Evolutionary conservation across 495 filamentous ascomycete genomes (phyloP).

Genomic region (Talaromyces wortmannii): DNA sequence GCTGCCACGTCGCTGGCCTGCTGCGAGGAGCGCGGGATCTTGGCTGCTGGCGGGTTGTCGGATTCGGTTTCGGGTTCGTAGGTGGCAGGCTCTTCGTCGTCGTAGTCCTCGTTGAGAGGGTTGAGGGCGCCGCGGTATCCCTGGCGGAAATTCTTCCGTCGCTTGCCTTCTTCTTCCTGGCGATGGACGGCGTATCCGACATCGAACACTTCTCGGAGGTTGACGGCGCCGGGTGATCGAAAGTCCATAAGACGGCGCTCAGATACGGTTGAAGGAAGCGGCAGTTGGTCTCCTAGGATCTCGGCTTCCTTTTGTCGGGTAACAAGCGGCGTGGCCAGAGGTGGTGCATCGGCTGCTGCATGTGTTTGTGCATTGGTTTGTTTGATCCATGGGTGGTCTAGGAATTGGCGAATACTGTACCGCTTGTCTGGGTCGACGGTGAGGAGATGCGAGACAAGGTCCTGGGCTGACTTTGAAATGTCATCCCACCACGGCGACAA

Average conservation of each 20-base stretch:
- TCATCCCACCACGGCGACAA: constrained; percentile 99
- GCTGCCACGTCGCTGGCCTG: constrained; percentile 56
- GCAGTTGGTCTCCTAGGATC: constrained; percentile 27
- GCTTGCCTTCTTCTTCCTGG: constrained; percentile 92
- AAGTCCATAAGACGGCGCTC: constrained; percentile 72
- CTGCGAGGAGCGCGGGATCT: constrained; percentile 59
- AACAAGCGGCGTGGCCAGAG: constrained; percentile 61
- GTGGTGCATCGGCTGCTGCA: constrained; percentile 70
- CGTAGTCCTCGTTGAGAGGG: constrained; percentile 63
- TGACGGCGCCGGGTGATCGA: constrained; percentile 90
- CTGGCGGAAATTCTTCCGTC: constrained; percentile 69
- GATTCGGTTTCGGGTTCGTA: constrained; percentile 12
- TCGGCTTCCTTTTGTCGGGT: constrained; percentile 30
- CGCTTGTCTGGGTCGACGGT: constrained; percentile 90
- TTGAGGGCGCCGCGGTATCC: constrained; percentile 64
- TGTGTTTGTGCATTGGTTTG: constrained; percentile 66
- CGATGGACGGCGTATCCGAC: constrained; percentile 94
- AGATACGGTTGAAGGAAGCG: constrained; percentile 43
- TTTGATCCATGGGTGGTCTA: constrained; percentile 87
- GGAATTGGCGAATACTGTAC: constrained; percentile 82
- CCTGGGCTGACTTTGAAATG: constrained; percentile 91
- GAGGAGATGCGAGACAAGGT: constrained; percentile 86
- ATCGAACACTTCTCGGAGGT: constrained; percentile 94
- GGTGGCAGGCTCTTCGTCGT: constrained; percentile 50
- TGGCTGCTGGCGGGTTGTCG: constrained; percentile 45